Percentiles rank a stretch among this genome's conserved stretches.
Evolutionary conservation across 371 early-diverging fungal genomes (phyloP).

Genomic region (Dinochytrium kinnereticum): DNA sequence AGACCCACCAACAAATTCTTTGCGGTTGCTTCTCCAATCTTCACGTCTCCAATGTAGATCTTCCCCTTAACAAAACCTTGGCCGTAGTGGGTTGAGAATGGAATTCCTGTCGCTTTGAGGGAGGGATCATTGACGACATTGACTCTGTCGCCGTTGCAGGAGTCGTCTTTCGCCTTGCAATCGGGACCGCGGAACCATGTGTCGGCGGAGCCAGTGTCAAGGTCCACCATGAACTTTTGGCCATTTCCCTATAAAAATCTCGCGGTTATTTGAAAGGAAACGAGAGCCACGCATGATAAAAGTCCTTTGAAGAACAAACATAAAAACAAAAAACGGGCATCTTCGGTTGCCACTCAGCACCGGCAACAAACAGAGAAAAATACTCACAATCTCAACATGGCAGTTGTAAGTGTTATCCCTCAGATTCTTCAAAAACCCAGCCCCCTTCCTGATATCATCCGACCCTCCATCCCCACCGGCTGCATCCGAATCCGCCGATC

Average conservation of each 20-base stretch:
- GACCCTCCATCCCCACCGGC: neutral
- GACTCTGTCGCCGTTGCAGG: conserved; percentile 22
- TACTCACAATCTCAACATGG: conserved; percentile 12
- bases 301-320: neutral
- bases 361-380: neutral
- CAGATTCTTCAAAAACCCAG: conserved; percentile 1
- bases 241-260: conserved; percentile 17
- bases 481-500: no score
- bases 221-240: conserved; percentile 34
- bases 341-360: neutral
- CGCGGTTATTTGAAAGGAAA: neutral
- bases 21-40: conserved; percentile 30
- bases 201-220: conserved; percentile 38
- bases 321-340: neutral
- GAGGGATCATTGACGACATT: conserved; percentile 2
- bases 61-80: conserved; percentile 30
- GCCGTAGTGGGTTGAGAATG: conserved; percentile 27
- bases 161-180: conserved; percentile 27
- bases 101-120: conserved; percentile 11
- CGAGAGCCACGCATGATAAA: neutral
- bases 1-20: conserved; percentile 29
- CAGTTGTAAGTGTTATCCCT: conserved; percentile 19
- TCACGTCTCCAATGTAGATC: conserved; percentile 35
- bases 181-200: conserved; percentile 31
- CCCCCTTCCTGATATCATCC: neutral